Conservation (phyloP, 805 yeast genomes). For the Komagataella ulmi region DNA sequence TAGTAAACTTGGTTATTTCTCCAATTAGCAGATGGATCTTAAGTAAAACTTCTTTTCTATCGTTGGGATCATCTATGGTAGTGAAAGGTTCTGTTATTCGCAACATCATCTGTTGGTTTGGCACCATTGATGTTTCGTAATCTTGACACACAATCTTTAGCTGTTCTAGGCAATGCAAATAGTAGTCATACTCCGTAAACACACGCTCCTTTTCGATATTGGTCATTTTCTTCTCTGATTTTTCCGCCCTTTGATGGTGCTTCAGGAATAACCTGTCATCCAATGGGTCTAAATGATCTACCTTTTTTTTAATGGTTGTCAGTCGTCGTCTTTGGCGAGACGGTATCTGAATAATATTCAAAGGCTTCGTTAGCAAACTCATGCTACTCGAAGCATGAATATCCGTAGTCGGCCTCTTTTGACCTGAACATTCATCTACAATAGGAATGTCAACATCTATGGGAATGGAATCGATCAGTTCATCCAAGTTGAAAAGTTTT, state of each 20-base stretch:
- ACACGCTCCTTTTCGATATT: slow-evolving; percentile 39
- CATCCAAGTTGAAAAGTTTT: slow-evolving; percentile 1
- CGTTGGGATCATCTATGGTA: slow-evolving; percentile 29
- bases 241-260: slow-evolving; percentile 47
- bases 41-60: slow-evolving; percentile 32
- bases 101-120: slow-evolving; percentile 1
- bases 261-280: slow-evolving; percentile 26
- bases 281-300: slow-evolving; percentile 26
- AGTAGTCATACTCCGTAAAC: slow-evolving; percentile 42
- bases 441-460: not conserved
- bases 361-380: not conserved
- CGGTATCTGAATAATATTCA: not conserved
- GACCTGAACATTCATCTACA: slow-evolving; percentile 7
- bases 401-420: not conserved
- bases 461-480: slow-evolving; percentile 1
- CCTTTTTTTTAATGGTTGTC: not conserved
- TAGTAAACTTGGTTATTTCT: slow-evolving; percentile 26
- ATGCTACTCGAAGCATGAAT: not conserved
- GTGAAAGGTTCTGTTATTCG: slow-evolving; percentile 20
- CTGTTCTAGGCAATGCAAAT: slow-evolving; percentile 28
- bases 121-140: slow-evolving; percentile 1
- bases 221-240: slow-evolving; percentile 49
- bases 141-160: slow-evolving; percentile 11
- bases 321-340: not conserved
- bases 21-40: slow-evolving; percentile 39